phyloP scores from a whole-genome alignment of 768 basidiomycete species.

The Tremella fuciformis region DNA sequence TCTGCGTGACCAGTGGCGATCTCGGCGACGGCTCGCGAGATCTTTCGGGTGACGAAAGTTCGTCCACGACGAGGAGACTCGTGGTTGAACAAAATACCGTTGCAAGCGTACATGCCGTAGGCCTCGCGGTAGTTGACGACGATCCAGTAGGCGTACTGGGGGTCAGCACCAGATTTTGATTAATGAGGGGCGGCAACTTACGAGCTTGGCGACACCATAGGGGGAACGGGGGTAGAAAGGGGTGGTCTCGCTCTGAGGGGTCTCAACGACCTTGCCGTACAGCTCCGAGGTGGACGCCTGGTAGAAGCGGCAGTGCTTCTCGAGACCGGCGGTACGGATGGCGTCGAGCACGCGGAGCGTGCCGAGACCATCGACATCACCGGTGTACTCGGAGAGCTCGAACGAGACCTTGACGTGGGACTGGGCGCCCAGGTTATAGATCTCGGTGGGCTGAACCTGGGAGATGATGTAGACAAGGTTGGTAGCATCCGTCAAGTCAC shows the following conservation, averaged over 20 bases:
- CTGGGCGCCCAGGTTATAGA: constrained; percentile 97
- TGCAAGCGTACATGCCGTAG: constrained; percentile 94
- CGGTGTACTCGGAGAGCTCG: constrained; percentile 98
- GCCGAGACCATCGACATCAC: constrained; percentile 91
- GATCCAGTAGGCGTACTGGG: constrained; percentile 52
- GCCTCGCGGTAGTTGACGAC: constrained; percentile 67
- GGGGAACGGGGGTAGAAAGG: constrained; percentile 98
- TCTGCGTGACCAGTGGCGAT: constrained; percentile 83
- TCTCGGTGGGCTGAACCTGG: constrained; percentile 88
- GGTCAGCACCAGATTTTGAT: neutral
- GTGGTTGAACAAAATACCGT: constrained; percentile 97
- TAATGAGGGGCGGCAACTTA: neutral
- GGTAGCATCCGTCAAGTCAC: constrained; percentile 91
- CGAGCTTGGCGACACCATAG: constrained; percentile 89
- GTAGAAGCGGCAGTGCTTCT: constrained; percentile 91
- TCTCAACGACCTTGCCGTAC: constrained; percentile 94
- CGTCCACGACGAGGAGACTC: constrained; percentile 91
- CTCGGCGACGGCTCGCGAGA: constrained; percentile 86
- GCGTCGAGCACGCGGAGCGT: constrained; percentile 94
- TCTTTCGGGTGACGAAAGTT: constrained; percentile 96
- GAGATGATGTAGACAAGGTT: constrained; percentile 96
- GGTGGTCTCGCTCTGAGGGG: constrained; percentile 91
- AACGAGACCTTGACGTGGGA: constrained; percentile 99
- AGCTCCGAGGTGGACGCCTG: constrained; percentile 90
- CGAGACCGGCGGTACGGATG: constrained; percentile 89